Conservation (phyloP, 1,284 basidiomycete species). For the Earliella scabrosa region DNA sequence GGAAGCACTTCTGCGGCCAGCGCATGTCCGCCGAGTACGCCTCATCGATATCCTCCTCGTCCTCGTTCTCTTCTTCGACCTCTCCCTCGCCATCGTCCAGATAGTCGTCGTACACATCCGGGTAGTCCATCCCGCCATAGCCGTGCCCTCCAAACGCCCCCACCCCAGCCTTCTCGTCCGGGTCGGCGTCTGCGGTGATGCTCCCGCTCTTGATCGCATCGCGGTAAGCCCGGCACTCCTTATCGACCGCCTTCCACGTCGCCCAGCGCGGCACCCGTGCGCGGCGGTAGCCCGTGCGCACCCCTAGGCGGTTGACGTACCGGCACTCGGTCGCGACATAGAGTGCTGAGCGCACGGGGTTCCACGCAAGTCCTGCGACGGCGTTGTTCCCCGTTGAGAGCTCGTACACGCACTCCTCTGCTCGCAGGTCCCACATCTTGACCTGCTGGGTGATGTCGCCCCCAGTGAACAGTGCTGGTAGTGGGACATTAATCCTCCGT, state of each 20-base stretch:
- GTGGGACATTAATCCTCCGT: background rate
- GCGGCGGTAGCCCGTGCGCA: conserved; percentile 35
- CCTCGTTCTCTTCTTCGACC: conserved; percentile 7
- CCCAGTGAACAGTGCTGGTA: conserved; percentile 36
- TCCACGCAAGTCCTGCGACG: conserved; percentile 37
- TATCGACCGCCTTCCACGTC: conserved; percentile 19
- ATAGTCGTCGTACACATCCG: conserved; percentile 13
- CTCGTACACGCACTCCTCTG: conserved; percentile 36
- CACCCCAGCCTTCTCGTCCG: background rate
- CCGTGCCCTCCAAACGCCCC: background rate
- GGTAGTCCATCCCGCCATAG: conserved; percentile 14
- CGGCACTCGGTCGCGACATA: conserved; percentile 39
- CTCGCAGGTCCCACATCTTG: conserved; percentile 42
- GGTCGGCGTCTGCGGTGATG: no score
- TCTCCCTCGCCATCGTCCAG: conserved; percentile 2
- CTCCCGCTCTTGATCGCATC: conserved; percentile 1
- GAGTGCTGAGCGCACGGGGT: conserved; percentile 30
- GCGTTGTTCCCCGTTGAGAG: conserved; percentile 43
- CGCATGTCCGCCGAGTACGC: conserved; percentile 23
- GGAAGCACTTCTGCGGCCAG: conserved; percentile 40
- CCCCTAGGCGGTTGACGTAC: conserved; percentile 39
- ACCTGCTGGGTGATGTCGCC: conserved; percentile 29
- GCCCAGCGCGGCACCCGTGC: conserved; percentile 23
- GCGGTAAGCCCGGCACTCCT: conserved; percentile 14
- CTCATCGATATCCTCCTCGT: conserved; percentile 24